Conservation (phyloP, 106 monocot genomes). For the Phalaenopsis aphrodite region DNA sequence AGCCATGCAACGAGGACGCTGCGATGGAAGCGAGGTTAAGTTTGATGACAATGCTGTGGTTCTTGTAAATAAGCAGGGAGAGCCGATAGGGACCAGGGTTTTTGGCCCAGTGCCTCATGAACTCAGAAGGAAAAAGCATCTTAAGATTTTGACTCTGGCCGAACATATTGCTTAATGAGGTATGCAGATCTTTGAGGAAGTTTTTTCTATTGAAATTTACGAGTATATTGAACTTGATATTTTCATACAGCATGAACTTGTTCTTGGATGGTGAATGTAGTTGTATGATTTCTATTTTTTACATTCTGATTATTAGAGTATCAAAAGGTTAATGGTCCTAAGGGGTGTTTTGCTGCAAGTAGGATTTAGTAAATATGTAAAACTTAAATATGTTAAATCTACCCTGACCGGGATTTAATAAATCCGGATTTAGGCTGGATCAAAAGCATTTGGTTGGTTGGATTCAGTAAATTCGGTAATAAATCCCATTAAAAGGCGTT, state of each 20-base stretch:
- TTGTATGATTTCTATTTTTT: background rate
- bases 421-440: too few species aligned
- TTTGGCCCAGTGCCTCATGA: slow-evolving; percentile 91
- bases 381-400: too few species aligned
- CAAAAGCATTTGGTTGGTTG: too few species aligned
- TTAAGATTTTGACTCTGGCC: slow-evolving; percentile 82
- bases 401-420: too few species aligned
- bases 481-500: too few species aligned
- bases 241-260: background rate
- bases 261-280: background rate
- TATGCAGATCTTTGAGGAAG: background rate
- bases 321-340: too few species aligned
- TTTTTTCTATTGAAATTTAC: background rate
- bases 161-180: slow-evolving; percentile 70
- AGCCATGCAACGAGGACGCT: slow-evolving; percentile 73
- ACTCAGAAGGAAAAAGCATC: slow-evolving; percentile 84
- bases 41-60: slow-evolving; percentile 94
- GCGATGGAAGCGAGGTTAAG: slow-evolving; percentile 79
- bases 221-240: background rate
- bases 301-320: too few species aligned
- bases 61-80: slow-evolving; percentile 90
- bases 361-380: too few species aligned
- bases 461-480: too few species aligned
- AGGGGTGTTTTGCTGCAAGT: too few species aligned
- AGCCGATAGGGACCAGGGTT: slow-evolving; percentile 80